Percentiles rank a stretch among this genome's conserved stretches.
These are phyloP conservation scores for Naganishia randhawae DNA, from an alignment of 768 basidiomycete genomes.

Conservation along the genomic window DNA sequence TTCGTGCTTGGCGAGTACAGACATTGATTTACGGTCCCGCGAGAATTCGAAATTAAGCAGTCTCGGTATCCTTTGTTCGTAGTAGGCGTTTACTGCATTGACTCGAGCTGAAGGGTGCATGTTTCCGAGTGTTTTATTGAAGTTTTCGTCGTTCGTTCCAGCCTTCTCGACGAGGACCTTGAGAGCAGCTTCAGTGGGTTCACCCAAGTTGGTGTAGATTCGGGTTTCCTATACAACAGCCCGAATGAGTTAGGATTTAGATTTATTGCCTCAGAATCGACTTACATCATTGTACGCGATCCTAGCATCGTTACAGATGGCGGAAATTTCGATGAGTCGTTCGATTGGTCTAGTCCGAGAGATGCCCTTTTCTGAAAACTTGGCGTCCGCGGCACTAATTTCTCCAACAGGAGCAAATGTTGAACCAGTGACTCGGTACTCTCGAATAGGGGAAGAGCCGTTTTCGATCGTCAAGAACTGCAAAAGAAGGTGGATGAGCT, in stretches of 20 bases:
- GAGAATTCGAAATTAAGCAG: constrained; percentile 96
- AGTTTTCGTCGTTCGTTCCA: constrained; percentile 61
- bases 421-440: constrained; percentile 82
- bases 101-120: constrained; percentile 65
- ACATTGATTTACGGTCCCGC: constrained; percentile 99
- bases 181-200: constrained; percentile 95
- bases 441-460: constrained; percentile 56
- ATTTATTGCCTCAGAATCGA: constrained; percentile 69
- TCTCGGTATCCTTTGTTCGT: constrained; percentile 69
- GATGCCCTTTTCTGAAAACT: constrained; percentile 58
- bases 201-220: constrained; percentile 77
- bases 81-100: constrained; percentile 77
- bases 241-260: constrained; percentile 90
- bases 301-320: constrained; percentile 92
- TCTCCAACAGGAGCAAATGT: constrained; percentile 83
- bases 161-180: constrained; percentile 94
- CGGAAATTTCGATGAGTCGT: constrained; percentile 75
- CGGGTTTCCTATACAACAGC: constrained; percentile 88
- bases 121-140: constrained; percentile 57
- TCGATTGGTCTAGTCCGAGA: constrained; percentile 47
- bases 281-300: constrained; percentile 75
- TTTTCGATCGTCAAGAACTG: constrained; percentile 70
- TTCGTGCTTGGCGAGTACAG: constrained; percentile 74
- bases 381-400: constrained; percentile 65
- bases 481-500: constrained; percentile 44